phyloP scores from a whole-genome alignment of 768 basidiomycete genomes.

The Scleroderma bovista region DNA sequence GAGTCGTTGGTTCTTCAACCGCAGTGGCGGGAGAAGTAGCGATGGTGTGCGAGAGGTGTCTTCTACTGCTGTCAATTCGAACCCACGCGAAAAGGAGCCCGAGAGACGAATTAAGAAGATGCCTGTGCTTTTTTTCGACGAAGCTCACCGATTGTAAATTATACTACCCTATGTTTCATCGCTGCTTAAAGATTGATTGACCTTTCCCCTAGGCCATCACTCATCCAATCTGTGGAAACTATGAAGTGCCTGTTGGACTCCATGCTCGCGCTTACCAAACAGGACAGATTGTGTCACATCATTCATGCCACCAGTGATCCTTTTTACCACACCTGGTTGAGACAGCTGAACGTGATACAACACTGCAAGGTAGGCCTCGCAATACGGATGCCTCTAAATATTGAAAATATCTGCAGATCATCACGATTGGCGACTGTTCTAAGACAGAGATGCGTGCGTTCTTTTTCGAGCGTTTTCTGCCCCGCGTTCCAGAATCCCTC shows the following conservation, averaged over 20 bases:
- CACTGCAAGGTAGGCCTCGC: constrained; percentile 60
- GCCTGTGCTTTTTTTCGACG: constrained; percentile 80
- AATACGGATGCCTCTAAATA: neutral
- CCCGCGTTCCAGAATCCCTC: constrained; percentile 64
- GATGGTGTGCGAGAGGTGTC: constrained; percentile 28
- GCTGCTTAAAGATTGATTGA: neutral
- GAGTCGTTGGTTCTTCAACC: constrained; percentile 23
- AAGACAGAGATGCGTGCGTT: constrained; percentile 64
- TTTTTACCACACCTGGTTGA: constrained; percentile 79
- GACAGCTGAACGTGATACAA: constrained; percentile 75
- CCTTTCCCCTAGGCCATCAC: constrained; percentile 46
- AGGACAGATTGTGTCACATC: constrained; percentile 79
- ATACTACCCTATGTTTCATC: neutral
- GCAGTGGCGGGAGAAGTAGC: constrained; percentile 17
- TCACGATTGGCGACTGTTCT: constrained; percentile 76
- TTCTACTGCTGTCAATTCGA: constrained; percentile 20
- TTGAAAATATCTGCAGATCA: constrained; percentile 38
- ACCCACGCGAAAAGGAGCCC: constrained; percentile 19
- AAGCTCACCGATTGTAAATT: constrained; percentile 74
- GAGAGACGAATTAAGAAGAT: constrained; percentile 54
- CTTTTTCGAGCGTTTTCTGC: constrained; percentile 59
- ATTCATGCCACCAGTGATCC: constrained; percentile 81
- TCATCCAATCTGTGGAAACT: constrained; percentile 71
- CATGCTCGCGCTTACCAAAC: constrained; percentile 83
- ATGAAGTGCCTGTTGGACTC: constrained; percentile 85